A percentile compares a stretch with the other conserved stretches of the same genome.
These are phyloP conservation scores for Coemansia reversa DNA, from an alignment of 192 early-diverging fungal species.

Conservation along the genomic window DNA sequence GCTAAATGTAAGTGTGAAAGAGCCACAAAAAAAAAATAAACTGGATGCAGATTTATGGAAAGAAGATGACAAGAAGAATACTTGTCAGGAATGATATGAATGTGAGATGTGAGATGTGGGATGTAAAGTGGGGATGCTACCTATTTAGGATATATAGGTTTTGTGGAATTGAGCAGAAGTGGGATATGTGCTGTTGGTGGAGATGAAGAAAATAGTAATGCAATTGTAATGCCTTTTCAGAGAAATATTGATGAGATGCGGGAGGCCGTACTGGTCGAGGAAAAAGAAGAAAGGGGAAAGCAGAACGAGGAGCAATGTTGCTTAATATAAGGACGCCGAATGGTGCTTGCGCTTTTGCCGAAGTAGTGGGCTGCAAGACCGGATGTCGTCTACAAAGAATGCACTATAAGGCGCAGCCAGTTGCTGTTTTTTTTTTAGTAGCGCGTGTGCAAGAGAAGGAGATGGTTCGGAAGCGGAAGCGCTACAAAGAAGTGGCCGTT, in stretches of 20 bases:
- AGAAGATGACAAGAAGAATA: not conserved
- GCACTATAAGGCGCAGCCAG: not conserved
- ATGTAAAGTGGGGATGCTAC: not conserved
- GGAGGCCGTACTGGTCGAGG: conserved; percentile 7
- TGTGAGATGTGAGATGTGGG: conserved; percentile 7
- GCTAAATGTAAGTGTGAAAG: conserved; percentile 1
- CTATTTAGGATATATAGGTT: not conserved
- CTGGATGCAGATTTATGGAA: not conserved
- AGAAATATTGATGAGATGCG: conserved; percentile 9
- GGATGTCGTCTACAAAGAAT: conserved; percentile 13
- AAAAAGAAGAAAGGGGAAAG: conserved; percentile 1
- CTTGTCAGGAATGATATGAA: not conserved
- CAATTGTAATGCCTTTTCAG: conserved; percentile 20
- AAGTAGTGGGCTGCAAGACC: not conserved
- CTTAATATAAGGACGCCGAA: conserved; percentile 9
- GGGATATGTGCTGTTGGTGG: conserved; percentile 1
- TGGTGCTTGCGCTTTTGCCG: not conserved
- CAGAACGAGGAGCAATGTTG: not conserved
- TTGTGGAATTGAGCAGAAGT: conserved; percentile 7
- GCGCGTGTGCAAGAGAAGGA: not conserved
- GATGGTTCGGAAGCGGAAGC: conserved; percentile 3
- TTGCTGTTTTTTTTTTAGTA: conserved; percentile 12
- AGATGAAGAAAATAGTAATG: conserved; percentile 15
- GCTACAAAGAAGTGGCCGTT: conserved; percentile 7
- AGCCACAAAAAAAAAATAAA: conserved; percentile 3